Conservation (phyloP, 2,329 filamentous ascomycete species). For the Curvularia sp. region DNA sequence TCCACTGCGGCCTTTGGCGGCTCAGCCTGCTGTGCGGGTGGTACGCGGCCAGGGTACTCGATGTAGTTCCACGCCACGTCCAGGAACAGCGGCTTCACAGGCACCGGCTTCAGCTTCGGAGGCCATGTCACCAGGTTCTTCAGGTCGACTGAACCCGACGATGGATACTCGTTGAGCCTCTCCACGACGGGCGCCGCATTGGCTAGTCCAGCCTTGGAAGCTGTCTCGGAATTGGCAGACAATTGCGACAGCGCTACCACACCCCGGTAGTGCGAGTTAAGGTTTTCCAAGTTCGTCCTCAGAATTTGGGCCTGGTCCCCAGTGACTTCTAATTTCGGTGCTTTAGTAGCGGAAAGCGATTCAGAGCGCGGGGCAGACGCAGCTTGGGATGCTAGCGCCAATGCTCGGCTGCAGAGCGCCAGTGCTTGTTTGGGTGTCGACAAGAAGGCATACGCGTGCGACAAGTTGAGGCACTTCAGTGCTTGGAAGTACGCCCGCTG, state of each 20-base stretch:
- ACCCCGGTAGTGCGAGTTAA: slow-evolving; percentile 82
- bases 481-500: slow-evolving; percentile 86
- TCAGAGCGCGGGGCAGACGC: slow-evolving; percentile 51
- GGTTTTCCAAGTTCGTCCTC: slow-evolving; percentile 67
- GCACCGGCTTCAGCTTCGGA: slow-evolving; percentile 79
- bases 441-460: slow-evolving; percentile 80
- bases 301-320: slow-evolving; percentile 65
- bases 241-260: slow-evolving; percentile 82
- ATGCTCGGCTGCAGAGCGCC: slow-evolving; percentile 79
- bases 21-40: slow-evolving; percentile 39
- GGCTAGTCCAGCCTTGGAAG: slow-evolving; percentile 54
- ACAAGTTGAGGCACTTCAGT: slow-evolving; percentile 85
- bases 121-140: slow-evolving; percentile 86
- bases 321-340: slow-evolving; percentile 74
- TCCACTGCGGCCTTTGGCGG: slow-evolving; percentile 35
- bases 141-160: slow-evolving; percentile 70
- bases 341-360: slow-evolving; percentile 39
- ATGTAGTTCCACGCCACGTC: slow-evolving; percentile 99
- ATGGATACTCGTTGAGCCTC: slow-evolving; percentile 76
- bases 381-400: slow-evolving; percentile 65
- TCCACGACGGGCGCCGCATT: slow-evolving; percentile 71
- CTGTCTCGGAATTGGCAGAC: slow-evolving; percentile 56
- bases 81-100: slow-evolving; percentile 93
- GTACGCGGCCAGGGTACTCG: slow-evolving; percentile 75
- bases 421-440: slow-evolving; percentile 78